Evolutionary conservation across 2,329 filamentous ascomycete genomes (phyloP).

Genomic region (Scytalidium lignicola): DNA sequence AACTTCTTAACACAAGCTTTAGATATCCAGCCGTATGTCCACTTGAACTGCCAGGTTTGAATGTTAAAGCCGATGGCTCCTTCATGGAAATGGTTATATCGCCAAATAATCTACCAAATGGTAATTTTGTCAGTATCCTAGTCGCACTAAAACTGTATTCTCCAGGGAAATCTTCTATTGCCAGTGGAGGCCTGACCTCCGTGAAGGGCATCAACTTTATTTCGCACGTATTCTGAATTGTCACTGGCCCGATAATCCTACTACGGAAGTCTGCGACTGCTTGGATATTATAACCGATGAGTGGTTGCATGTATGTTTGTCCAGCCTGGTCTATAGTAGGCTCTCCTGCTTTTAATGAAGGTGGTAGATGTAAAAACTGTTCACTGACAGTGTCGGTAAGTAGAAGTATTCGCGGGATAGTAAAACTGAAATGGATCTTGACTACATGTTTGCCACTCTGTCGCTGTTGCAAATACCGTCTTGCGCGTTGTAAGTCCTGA

Average conservation of each 20-base stretch:
- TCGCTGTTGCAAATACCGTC: neutral
- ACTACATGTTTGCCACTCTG: neutral
- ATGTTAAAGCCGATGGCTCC: neutral
- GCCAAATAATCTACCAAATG: neutral
- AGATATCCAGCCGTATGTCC: neutral
- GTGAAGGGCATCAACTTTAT: slow-evolving; percentile 1
- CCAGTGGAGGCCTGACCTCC: slow-evolving; percentile 1
- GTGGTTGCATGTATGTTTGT: neutral
- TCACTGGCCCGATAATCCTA: neutral
- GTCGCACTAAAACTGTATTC: slow-evolving; percentile 1
- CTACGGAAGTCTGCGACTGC: neutral
- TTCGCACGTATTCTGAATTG: neutral
- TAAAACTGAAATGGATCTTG: neutral
- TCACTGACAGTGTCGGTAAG: neutral
- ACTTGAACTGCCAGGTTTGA: neutral
- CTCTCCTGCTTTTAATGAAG: neutral
- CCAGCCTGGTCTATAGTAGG: neutral
- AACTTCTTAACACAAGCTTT: neutral
- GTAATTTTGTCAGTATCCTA: neutral
- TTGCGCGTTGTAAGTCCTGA: neutral
- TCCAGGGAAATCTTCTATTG: slow-evolving; percentile 2
- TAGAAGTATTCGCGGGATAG: neutral
- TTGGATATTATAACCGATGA: slow-evolving; percentile 1
- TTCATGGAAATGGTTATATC: neutral
- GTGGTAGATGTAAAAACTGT: slow-evolving; percentile 3